Percentiles rank a stretch among this genome's conserved stretches.
Evolutionary conservation across 2,329 filamentous ascomycete species (phyloP).

Genomic region (Shiraia sp.): DNA sequence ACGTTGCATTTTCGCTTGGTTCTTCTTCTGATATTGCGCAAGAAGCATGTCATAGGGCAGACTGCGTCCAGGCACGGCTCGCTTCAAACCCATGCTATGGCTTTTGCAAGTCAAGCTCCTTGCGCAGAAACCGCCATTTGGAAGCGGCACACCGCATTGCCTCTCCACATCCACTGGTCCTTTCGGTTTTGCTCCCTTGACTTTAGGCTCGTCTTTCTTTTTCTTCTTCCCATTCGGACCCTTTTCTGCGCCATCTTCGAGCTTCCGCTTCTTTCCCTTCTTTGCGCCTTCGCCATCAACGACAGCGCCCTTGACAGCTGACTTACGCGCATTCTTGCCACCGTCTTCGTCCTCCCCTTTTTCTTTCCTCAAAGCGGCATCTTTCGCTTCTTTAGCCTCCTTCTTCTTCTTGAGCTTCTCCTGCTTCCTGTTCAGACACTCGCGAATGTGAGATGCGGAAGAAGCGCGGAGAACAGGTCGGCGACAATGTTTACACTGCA

Average conservation of each 20-base stretch:
- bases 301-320: conserved; percentile 44
- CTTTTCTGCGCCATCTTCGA: conserved; percentile 69
- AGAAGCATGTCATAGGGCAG: conserved; percentile 92
- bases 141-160: conserved; percentile 85
- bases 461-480: conserved; percentile 78
- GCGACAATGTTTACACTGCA: conserved; percentile 91
- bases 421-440: conserved; percentile 82
- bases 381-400: conserved; percentile 63
- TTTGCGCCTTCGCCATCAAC: conserved; percentile 45
- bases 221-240: conserved; percentile 81
- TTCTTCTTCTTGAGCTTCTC: conserved; percentile 64
- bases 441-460: conserved; percentile 77
- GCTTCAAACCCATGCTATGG: conserved; percentile 92
- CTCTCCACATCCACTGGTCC: conserved; percentile 92
- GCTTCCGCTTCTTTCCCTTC: conserved; percentile 54
- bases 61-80: conserved; percentile 82
- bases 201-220: conserved; percentile 90
- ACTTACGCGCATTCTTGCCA: conserved; percentile 47
- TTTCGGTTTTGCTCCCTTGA: conserved; percentile 82
- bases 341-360: conserved; percentile 49
- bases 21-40: conserved; percentile 77
- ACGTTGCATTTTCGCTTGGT: conserved; percentile 97
- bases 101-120: conserved; percentile 91
- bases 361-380: conserved; percentile 53
- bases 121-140: conserved; percentile 85